phyloP scores from a whole-genome alignment of 1,284 basidiomycete species.

The Jaminaea rosea region DNA sequence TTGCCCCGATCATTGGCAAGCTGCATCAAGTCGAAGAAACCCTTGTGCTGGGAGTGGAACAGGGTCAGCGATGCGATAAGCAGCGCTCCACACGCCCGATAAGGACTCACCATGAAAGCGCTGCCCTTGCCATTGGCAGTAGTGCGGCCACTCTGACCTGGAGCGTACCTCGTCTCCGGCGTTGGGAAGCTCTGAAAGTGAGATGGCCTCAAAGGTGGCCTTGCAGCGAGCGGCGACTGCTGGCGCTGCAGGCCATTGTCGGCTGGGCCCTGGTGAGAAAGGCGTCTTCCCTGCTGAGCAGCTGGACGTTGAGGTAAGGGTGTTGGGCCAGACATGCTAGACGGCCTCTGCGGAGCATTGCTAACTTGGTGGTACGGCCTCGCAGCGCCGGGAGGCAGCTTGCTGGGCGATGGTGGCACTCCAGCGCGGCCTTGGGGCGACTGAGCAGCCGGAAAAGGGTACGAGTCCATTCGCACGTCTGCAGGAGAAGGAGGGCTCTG shows the following conservation, averaged over 20 bases:
- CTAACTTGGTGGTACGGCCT: background rate
- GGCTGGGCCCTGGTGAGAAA: background rate
- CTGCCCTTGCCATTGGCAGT: constrained; percentile 20
- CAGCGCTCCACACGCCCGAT: background rate
- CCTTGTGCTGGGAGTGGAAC: constrained; percentile 22
- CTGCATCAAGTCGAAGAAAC: constrained; percentile 39
- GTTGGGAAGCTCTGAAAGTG: background rate
- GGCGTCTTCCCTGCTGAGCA: no score
- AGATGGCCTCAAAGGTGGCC: background rate
- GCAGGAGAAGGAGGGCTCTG: constrained; percentile 13
- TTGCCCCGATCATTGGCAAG: constrained; percentile 27
- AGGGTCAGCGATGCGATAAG: background rate
- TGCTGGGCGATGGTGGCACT: constrained; percentile 11
- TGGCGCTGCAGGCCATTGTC: constrained; percentile 1
- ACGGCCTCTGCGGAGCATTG: background rate
- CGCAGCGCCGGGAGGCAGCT: background rate
- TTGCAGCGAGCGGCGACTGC: background rate
- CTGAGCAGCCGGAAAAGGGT: constrained; percentile 5
- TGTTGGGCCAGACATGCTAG: background rate
- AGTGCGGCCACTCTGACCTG: background rate
- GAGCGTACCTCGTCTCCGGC: background rate
- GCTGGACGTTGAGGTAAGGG: background rate
- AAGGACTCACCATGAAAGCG: constrained; percentile 28
- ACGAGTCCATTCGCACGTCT: no score
- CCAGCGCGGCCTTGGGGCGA: constrained; percentile 9